Conservation (phyloP, 129 eudicot species). For the Apium graveolens region DNA sequence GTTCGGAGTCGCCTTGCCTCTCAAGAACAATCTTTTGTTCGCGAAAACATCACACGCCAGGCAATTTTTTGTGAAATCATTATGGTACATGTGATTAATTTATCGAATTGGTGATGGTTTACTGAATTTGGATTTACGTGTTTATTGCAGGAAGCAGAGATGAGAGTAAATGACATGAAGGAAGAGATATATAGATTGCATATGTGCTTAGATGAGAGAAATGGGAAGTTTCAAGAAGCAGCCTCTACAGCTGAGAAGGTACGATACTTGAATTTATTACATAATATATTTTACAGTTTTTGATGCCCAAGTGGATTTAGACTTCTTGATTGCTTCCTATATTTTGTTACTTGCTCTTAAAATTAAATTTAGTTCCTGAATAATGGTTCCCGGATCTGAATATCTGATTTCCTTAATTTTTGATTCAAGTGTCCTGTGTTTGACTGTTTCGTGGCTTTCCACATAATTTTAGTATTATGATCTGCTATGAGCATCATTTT, state of each 20-base stretch:
- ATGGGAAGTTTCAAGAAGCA: constrained; percentile 56
- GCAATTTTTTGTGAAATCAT: background rate
- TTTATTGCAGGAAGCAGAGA: constrained; percentile 44
- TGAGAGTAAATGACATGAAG: constrained; percentile 60
- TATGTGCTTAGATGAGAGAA: constrained; percentile 65
- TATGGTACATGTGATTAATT: background rate
- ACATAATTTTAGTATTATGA: constrained; percentile 2
- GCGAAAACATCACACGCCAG: constrained; percentile 47
- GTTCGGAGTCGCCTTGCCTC: constrained; percentile 44
- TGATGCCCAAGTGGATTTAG: background rate
- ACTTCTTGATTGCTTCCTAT: background rate
- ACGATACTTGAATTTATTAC: background rate
- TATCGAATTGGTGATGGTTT: background rate
- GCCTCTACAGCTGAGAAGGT: constrained; percentile 68
- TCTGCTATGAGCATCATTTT: constrained; percentile 7
- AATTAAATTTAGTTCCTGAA: background rate
- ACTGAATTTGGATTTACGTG: background rate
- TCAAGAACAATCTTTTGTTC: constrained; percentile 27
- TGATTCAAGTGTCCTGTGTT: background rate
- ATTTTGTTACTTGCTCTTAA: background rate
- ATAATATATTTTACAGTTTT: background rate
- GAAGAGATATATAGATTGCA: constrained; percentile 55
- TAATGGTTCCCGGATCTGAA: too few relatives aligned
- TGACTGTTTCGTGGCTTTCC: constrained; percentile 7
- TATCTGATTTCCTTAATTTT: background rate